Percentiles rank a stretch among this genome's conserved stretches.
Conservation (phyloP, 1,139 yeast genomes). For the Zygoascus sp. region DNA sequence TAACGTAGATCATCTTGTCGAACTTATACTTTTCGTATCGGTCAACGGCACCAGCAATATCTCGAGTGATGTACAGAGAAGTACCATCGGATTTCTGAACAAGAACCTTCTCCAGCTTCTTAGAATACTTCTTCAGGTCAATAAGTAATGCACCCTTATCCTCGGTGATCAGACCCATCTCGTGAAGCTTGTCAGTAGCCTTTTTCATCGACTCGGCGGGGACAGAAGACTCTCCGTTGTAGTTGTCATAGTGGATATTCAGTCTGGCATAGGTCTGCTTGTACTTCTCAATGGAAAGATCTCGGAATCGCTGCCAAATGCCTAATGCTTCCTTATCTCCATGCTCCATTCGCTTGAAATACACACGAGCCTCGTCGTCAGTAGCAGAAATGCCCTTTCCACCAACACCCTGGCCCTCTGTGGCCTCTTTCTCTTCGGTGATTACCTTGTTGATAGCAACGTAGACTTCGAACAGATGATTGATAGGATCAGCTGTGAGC, state of each 20-base stretch:
- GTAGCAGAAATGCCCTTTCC: slow-evolving; percentile 40
- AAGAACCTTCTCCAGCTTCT: slow-evolving; percentile 89
- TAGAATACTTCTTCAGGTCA: slow-evolving; percentile 80
- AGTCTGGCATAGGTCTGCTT: slow-evolving; percentile 86
- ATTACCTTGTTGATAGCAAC: slow-evolving; percentile 82
- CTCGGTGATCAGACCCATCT: slow-evolving; percentile 69
- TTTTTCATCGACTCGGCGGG: slow-evolving; percentile 65
- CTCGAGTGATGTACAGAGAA: slow-evolving; percentile 89
- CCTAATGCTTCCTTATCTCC: slow-evolving; percentile 79
- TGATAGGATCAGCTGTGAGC: slow-evolving; percentile 75
- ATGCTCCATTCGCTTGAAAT: slow-evolving; percentile 88
- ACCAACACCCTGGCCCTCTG: slow-evolving; percentile 42
- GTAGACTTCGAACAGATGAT: slow-evolving; percentile 91
- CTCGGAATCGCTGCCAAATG: slow-evolving; percentile 88
- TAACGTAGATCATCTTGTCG: slow-evolving; percentile 93
- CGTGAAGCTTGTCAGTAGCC: slow-evolving; percentile 59
- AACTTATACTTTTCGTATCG: slow-evolving; percentile 81
- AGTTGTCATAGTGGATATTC: slow-evolving; percentile 79
- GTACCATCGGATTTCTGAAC: slow-evolving; percentile 97
- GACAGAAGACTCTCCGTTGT: slow-evolving; percentile 96
- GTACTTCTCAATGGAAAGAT: slow-evolving; percentile 79
- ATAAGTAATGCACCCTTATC: slow-evolving; percentile 91
- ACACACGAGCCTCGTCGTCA: slow-evolving; percentile 81
- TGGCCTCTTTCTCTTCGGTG: slow-evolving; percentile 64
- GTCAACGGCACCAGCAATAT: slow-evolving; percentile 93